Evolutionary conservation across 2,329 filamentous ascomycete species (phyloP).

Genomic region (Xylaria sp.): DNA sequence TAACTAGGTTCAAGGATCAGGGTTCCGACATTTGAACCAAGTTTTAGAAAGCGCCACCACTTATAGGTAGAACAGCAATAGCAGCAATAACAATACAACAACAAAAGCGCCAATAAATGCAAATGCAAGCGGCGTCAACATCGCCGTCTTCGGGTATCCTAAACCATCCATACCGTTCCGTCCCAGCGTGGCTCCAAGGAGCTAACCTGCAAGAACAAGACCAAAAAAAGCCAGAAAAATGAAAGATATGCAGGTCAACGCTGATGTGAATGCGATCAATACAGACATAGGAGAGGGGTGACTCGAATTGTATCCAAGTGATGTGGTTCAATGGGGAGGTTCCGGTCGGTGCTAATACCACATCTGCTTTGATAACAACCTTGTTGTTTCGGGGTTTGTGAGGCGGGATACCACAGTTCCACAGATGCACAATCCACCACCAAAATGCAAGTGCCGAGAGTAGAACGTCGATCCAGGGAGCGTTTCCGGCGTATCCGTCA

Average conservation of each 20-base stretch:
- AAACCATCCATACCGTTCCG: slow-evolving; percentile 21
- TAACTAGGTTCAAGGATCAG: too few relatives aligned
- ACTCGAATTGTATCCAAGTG: not conserved
- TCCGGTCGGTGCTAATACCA: not conserved
- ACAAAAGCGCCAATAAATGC: not conserved
- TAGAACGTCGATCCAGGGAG: not conserved
- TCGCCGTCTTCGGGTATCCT: slow-evolving; percentile 28
- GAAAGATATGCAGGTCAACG: slow-evolving; percentile 18
- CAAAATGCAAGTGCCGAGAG: slow-evolving; percentile 7
- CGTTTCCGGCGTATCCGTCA: too few relatives aligned
- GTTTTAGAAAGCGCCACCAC: too few relatives aligned
- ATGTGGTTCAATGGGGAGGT: not conserved
- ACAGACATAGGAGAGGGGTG: not conserved
- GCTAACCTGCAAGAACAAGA: slow-evolving; percentile 4
- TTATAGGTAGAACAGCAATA: not conserved
- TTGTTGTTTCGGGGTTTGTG: not conserved
- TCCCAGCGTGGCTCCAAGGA: slow-evolving; percentile 10
- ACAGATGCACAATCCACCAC: not conserved
- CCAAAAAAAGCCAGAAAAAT: slow-evolving; percentile 3
- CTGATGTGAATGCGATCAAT: not conserved
- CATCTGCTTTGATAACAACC: not conserved
- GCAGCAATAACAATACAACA: not conserved
- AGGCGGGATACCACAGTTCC: not conserved
- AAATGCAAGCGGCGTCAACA: slow-evolving; percentile 21
- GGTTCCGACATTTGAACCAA: too few relatives aligned